Percentiles rank a stretch among this genome's conserved stretches.
Conservation (phyloP, 139 green algal genomes). For the Micractinium conductrix region DNA sequence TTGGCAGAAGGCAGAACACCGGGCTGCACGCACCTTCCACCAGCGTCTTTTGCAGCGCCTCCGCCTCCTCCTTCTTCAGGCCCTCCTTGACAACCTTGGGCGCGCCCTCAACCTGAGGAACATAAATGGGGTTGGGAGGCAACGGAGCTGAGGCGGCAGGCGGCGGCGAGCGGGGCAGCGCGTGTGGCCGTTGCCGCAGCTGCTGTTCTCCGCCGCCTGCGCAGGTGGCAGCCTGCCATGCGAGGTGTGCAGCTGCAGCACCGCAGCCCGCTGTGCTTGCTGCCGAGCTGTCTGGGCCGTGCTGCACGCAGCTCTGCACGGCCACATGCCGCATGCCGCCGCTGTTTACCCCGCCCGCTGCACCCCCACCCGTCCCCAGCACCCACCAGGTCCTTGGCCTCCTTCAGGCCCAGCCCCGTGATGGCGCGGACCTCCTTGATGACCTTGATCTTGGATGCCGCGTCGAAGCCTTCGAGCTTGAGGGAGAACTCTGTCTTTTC, state of each 20-base stretch:
- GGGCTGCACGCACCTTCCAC: constrained; percentile 81
- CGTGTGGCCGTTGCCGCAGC: no score
- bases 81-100: constrained; percentile 89
- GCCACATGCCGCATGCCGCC: neutral
- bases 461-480: constrained; percentile 93
- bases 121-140: neutral
- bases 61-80: constrained; percentile 95
- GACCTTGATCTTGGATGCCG: constrained; percentile 96
- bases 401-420: constrained; percentile 96
- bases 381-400: constrained; percentile 96
- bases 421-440: constrained; percentile 98
- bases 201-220: neutral
- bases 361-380: neutral
- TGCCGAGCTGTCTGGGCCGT: no score
- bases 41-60: constrained; percentile 92
- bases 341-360: neutral
- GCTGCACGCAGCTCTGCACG: no score
- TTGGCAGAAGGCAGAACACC: no score
- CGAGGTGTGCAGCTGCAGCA: no score
- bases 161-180: neutral
- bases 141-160: neutral
- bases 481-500: constrained; percentile 96
- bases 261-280: no score
- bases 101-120: constrained; percentile 89
- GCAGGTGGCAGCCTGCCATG: no score